A percentile compares a stretch with the other conserved stretches of the same genome.
These are phyloP conservation scores for Stachybotrys echinatus DNA, from an alignment of 2,329 filamentous ascomycete genomes.

Conservation along the genomic window DNA sequence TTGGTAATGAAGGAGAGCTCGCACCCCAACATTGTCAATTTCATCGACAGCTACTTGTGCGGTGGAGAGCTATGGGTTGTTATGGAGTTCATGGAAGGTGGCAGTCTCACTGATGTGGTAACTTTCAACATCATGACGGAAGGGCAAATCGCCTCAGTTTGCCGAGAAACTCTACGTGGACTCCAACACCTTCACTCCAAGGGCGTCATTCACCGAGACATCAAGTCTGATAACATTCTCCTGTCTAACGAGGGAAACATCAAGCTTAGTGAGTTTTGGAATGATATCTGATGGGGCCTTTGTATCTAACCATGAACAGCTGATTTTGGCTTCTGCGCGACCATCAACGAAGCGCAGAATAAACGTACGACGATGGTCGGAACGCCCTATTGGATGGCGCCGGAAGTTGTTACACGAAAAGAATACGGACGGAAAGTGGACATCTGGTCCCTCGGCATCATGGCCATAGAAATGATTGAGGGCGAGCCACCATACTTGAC, in stretches of 20 bases:
- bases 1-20: conserved; percentile 98
- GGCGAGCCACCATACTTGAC: conserved; percentile 96
- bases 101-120: conserved; percentile 94
- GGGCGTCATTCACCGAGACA: conserved; percentile 96
- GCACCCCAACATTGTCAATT: conserved; percentile 98
- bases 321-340: conserved; percentile 97
- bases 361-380: conserved; percentile 99
- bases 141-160: conserved; percentile 93
- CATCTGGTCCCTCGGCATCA: conserved; percentile 97
- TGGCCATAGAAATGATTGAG: conserved; percentile 99
- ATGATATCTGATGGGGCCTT: not conserved
- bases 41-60: conserved; percentile 93
- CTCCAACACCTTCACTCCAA: conserved; percentile 95
- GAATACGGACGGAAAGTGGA: conserved; percentile 98
- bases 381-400: conserved; percentile 99
- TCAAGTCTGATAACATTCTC: conserved; percentile 98
- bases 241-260: conserved; percentile 92
- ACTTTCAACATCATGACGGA: conserved; percentile 99
- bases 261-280: conserved; percentile 73
- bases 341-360: conserved; percentile 94
- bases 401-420: conserved; percentile 93
- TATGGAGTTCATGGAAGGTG: conserved; percentile 99
- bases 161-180: conserved; percentile 85
- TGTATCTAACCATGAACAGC: conserved; percentile 42
- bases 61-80: conserved; percentile 94